These are phyloP conservation scores for Globisporangium takayamanum DNA, from an alignment of 352 stramenopile genomes.

Conservation along the genomic window DNA sequence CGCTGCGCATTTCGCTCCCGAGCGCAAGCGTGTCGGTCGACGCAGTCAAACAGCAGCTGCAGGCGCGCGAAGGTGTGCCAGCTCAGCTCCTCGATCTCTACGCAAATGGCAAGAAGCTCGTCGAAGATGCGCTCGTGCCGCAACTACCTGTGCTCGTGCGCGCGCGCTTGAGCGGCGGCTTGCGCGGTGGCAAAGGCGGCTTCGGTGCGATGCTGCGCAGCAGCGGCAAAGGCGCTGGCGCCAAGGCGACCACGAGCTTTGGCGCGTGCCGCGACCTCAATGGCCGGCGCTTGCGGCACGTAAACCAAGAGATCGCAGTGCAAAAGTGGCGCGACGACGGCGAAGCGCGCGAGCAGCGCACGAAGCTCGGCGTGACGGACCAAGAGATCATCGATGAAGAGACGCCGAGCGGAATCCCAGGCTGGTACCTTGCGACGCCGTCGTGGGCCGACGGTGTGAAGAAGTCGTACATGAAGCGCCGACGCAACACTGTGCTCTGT, in stretches of 20 bases:
- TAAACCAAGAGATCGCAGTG: constrained; percentile 85
- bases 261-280: constrained; percentile 76
- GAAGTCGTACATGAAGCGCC: constrained; percentile 83
- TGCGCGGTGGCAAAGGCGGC: constrained; percentile 76
- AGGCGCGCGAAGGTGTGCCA: constrained; percentile 41
- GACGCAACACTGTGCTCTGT: constrained; percentile 74
- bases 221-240: constrained; percentile 62
- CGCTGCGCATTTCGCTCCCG: constrained; percentile 62
- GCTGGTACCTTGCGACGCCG: constrained; percentile 77
- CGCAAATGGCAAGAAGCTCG: constrained; percentile 42
- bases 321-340: constrained; percentile 70
- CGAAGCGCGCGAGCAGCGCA: constrained; percentile 35
- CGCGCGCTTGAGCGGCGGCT: constrained; percentile 47
- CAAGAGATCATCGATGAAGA: constrained; percentile 72
- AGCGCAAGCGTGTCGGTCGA: constrained; percentile 26
- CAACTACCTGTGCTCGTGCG: constrained; percentile 51
- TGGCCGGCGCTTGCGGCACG: constrained; percentile 70
- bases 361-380: constrained; percentile 47
- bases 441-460: constrained; percentile 80
- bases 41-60: constrained; percentile 32
- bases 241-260: constrained; percentile 71
- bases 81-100: constrained; percentile 49
- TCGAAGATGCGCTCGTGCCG: constrained; percentile 36
- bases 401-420: constrained; percentile 75
- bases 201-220: constrained; percentile 84